phyloP scores from a whole-genome alignment of 2,329 filamentous ascomycete species.

The Venturia oleaginea region DNA sequence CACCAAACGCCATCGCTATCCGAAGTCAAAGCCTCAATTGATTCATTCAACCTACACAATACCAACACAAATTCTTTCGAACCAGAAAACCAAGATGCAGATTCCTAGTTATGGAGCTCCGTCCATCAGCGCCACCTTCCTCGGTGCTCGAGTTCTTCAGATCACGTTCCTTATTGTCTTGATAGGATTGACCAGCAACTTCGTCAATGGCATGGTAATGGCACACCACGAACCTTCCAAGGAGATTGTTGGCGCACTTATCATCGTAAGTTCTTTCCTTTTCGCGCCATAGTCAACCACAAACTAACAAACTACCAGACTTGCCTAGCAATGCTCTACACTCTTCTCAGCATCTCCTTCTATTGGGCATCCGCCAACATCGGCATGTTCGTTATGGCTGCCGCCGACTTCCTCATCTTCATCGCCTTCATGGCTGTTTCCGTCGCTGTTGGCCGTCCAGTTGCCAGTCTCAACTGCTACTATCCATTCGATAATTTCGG shows the following conservation, averaged over 20 bases:
- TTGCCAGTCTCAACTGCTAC: slow-evolving; percentile 68
- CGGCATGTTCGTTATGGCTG: slow-evolving; percentile 63
- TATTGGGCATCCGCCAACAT: slow-evolving; percentile 73
- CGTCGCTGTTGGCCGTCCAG: slow-evolving; percentile 67
- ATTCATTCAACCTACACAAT: not conserved
- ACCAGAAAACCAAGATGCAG: slow-evolving; percentile 34
- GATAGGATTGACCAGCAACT: slow-evolving; percentile 73
- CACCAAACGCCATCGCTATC: slow-evolving; percentile 8
- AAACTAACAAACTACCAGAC: slow-evolving; percentile 44
- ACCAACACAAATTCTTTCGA: slow-evolving; percentile 16
- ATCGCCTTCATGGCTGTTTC: slow-evolving; percentile 71
- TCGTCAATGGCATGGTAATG: slow-evolving; percentile 66
- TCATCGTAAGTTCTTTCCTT: slow-evolving; percentile 53
- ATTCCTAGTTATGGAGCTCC: slow-evolving; percentile 56
- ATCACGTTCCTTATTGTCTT: slow-evolving; percentile 63
- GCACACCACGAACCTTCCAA: slow-evolving; percentile 57
- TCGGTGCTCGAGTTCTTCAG: slow-evolving; percentile 62
- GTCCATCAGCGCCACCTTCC: slow-evolving; percentile 66
- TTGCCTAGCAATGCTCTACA: slow-evolving; percentile 70
- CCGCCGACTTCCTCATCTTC: slow-evolving; percentile 58
- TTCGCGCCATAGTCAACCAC: not conserved
- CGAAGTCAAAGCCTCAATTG: not conserved
- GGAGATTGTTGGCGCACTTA: slow-evolving; percentile 68
- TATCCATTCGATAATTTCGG: slow-evolving; percentile 45
- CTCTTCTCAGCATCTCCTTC: slow-evolving; percentile 57